phyloP scores from a whole-genome alignment of 768 basidiomycete genomes.

The Rickenella mellea region DNA sequence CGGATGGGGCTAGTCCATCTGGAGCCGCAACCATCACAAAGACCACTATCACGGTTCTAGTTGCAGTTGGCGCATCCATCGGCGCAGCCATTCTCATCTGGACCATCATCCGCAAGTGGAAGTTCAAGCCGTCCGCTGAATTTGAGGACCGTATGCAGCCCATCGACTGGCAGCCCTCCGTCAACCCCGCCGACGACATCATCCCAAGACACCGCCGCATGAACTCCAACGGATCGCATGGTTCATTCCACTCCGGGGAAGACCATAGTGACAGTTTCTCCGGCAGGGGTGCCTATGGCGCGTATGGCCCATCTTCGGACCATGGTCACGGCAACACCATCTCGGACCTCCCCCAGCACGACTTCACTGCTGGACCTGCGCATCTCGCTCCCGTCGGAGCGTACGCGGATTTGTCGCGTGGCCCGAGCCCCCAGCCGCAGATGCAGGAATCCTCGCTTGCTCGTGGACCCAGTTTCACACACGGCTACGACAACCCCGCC shows the following conservation, averaged over 20 bases:
- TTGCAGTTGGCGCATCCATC: slow-evolving; percentile 58
- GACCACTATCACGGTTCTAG: slow-evolving; percentile 48
- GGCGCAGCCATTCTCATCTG: slow-evolving; percentile 67
- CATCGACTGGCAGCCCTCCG: slow-evolving; percentile 79
- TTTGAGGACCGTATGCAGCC: slow-evolving; percentile 83
- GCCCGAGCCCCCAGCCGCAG: slow-evolving; percentile 57
- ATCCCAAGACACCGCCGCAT: slow-evolving; percentile 40
- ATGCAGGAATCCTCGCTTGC: slow-evolving; percentile 40
- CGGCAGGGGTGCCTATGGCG: slow-evolving; percentile 21
- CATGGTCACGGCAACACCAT: slow-evolving; percentile 23
- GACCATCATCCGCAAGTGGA: slow-evolving; percentile 91
- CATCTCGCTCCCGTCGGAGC: slow-evolving; percentile 61
- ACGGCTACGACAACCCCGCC: slow-evolving; percentile 36
- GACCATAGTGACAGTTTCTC: slow-evolving; percentile 23
- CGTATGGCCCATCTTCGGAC: slow-evolving; percentile 20
- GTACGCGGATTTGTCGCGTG: slow-evolving; percentile 76
- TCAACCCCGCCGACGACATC: slow-evolving; percentile 27
- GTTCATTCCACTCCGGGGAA: slow-evolving; percentile 46
- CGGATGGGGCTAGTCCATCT: slow-evolving; percentile 16
- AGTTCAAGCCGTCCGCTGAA: slow-evolving; percentile 68
- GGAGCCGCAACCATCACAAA: slow-evolving; percentile 34
- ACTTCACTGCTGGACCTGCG: slow-evolving; percentile 59
- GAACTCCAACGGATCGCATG: slow-evolving; percentile 43
- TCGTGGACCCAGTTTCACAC: slow-evolving; percentile 38
- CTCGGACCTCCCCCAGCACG: slow-evolving; percentile 56